phyloP scores from a whole-genome alignment of 495 filamentous ascomycete genomes.

The Parathielavia hyrcaniae region DNA sequence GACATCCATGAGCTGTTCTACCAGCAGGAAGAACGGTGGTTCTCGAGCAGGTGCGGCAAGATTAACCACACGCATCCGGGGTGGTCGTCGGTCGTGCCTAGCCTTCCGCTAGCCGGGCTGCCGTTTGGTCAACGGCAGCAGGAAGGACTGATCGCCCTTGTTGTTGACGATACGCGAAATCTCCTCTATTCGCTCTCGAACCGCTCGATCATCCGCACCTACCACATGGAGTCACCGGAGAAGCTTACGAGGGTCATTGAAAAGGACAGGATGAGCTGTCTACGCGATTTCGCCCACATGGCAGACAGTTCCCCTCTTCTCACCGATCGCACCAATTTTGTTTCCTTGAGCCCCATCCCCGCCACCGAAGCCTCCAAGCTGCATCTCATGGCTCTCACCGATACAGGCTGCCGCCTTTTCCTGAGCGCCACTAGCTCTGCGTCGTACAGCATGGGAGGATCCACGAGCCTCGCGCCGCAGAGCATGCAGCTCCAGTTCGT shows the following conservation, averaged over 20 bases:
- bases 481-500: conserved; percentile 97
- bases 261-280: conserved; percentile 48
- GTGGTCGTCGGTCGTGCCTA: conserved; percentile 62
- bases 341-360: conserved; percentile 77
- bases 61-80: conserved; percentile 80
- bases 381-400: conserved; percentile 85
- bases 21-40: conserved; percentile 96
- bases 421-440: conserved; percentile 80
- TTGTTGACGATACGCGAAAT: conserved; percentile 78
- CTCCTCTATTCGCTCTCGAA: conserved; percentile 88
- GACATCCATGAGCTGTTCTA: conserved; percentile 92
- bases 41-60: conserved; percentile 70
- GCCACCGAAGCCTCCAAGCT: conserved; percentile 72
- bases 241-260: conserved; percentile 50
- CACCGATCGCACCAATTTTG: conserved; percentile 60
- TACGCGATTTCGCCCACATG: conserved; percentile 70
- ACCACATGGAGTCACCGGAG: conserved; percentile 59
- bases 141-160: conserved; percentile 68
- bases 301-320: conserved; percentile 61
- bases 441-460: conserved; percentile 54
- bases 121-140: conserved; percentile 26
- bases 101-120: conserved; percentile 35
- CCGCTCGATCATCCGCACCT: conserved; percentile 75
- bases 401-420: conserved; percentile 84
- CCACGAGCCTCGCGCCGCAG: conserved; percentile 61